phyloP scores from a whole-genome alignment of 225 moss, liverwort and hornwort genomes.

The Marchantia polymorpha region DNA sequence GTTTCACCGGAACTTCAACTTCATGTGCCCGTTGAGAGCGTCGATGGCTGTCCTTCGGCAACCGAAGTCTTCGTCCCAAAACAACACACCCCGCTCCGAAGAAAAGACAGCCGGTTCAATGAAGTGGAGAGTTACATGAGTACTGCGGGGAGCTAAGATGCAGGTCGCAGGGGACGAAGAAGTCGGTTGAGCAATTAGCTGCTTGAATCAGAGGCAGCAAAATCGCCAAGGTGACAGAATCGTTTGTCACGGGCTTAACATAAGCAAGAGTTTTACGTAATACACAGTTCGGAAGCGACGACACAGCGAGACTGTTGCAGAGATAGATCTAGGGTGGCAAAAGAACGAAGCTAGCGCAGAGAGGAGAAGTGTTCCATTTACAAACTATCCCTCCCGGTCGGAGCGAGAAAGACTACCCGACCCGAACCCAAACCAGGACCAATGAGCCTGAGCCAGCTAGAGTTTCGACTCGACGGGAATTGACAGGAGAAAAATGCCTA shows the following conservation, averaged over 20 bases:
- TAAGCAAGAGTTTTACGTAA: neutral
- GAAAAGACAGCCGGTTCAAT: neutral
- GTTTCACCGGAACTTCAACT: neutral
- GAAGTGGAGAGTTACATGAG: neutral
- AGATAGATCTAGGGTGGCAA: slow-evolving; percentile 6
- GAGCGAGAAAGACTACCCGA: neutral
- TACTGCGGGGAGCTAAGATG: neutral
- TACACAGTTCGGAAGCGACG: neutral
- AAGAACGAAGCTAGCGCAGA: neutral
- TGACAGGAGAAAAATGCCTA: neutral
- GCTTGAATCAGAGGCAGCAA: neutral
- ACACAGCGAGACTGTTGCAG: neutral
- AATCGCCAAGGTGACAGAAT: neutral
- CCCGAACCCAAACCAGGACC: neutral
- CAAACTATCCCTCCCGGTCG: neutral
- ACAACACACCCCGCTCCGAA: neutral
- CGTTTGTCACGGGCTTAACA: neutral
- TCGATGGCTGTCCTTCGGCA: neutral
- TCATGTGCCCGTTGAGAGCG: neutral
- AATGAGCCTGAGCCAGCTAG: neutral
- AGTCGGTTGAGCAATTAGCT: neutral
- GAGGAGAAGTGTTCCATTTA: no score
- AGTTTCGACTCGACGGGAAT: neutral
- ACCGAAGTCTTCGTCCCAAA: neutral
- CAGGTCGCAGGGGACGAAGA: neutral